Base-by-base conservation (phyloP, 2,329 filamentous ascomycete genomes). In the Corniculantispora saksenae region DNA sequence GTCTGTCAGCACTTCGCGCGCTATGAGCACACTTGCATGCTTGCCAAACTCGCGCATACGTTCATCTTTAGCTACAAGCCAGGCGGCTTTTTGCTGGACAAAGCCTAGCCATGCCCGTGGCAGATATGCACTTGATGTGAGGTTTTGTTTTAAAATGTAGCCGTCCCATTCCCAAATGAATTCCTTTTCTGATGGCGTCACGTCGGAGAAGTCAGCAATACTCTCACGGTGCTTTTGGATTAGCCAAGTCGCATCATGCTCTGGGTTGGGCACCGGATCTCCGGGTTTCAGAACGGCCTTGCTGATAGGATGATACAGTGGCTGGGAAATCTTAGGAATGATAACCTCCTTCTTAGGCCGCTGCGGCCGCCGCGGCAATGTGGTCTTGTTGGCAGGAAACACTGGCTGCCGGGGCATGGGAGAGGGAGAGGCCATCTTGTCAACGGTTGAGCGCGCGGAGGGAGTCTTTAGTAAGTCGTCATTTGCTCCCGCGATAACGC, bases 121-220 rank as follows among this genome's bases (percentile, higher is more conserved):
- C 15, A 88, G 77, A 69, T 84, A 86, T 3, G 81, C 80, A 35
- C 80, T 80, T 5, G 84, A 83, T 6, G 82, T 83, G 55, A 87
- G 74, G 62, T 80, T 82, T 68, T 83, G 80, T 53, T 77, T 77
- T 10, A 85, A 79, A 55, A 86, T 81, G 68, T 83, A 86, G 1
- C 80, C 78, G 66, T 87, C 85, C 85, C 85, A 88, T 67, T 84
- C 82, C 69, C 80, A 79, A 63, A 88, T 84, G 65, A 84, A 88
- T 67, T 87, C 85, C 71, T 84, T 85, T 70, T 88, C 85, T 19
- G 80, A 76, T 3, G 77, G 71, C 15, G 81, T 81, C 29, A 88
- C 80, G 68, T 88, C 85, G 10, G 81, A 82, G 69, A 85, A 87
- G 67, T 88, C 86, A 32, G 80, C 78, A 62, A 88, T 82, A 61